These are phyloP conservation scores for Lodderomyces jiufengensis DNA, from an alignment of 1,139 yeast species.

Conservation along the genomic window DNA sequence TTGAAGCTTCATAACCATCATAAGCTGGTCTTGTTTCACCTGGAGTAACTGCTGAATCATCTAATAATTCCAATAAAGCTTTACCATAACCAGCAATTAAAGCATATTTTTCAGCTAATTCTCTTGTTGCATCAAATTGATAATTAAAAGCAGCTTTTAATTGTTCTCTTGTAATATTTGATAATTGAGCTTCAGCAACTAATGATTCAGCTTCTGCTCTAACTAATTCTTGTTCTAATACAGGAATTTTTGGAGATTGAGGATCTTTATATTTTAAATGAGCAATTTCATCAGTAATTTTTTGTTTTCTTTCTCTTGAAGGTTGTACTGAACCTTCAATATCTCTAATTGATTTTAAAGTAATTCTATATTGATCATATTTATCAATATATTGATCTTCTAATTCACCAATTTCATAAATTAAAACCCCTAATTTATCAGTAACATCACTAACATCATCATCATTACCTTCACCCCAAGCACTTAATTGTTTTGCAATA, in stretches of 20 bases:
- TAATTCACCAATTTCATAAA: conserved; percentile 95
- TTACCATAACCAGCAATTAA: conserved; percentile 98
- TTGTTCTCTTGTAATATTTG: conserved; percentile 96
- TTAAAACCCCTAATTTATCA: conserved; percentile 92
- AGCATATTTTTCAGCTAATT: conserved; percentile 94
- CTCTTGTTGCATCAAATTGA: conserved; percentile 95
- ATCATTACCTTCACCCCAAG: conserved; percentile 98
- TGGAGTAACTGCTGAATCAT: conserved; percentile 96
- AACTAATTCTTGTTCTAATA: conserved; percentile 95
- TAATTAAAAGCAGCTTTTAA: conserved; percentile 96
- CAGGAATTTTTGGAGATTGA: conserved; percentile 90
- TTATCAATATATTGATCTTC: conserved; percentile 98
- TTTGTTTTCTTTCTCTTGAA: conserved; percentile 95
- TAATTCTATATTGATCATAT: conserved; percentile 96
- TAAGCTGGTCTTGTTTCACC: conserved; percentile 99
- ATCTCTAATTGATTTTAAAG: conserved; percentile 91
- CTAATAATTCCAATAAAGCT: conserved; percentile 91
- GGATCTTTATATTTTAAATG: conserved; percentile 98
- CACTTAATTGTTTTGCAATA: conserved; percentile 91
- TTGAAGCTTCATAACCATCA: conserved; percentile 97
- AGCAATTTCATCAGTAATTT: conserved; percentile 96
- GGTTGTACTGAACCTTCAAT: conserved; percentile 98
- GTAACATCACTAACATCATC: conserved; percentile 97
- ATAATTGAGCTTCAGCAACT: conserved; percentile 98
- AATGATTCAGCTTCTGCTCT: conserved; percentile 98